phyloP scores from a whole-genome alignment of 139 green algal genomes.

The Zygnema circumcarinatum region DNA sequence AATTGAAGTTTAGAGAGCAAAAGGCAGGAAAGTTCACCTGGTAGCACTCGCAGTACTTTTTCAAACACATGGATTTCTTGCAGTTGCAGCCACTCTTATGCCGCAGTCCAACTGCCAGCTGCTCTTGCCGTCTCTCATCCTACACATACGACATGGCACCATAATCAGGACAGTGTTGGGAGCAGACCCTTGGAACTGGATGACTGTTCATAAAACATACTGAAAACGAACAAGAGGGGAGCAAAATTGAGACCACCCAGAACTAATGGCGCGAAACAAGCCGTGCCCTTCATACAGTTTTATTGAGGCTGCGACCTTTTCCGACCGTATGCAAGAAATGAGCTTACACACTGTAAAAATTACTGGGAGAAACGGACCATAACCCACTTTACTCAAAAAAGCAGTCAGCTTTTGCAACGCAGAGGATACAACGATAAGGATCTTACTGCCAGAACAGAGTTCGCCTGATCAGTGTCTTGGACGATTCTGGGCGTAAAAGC shows the following conservation, averaged over 20 bases:
- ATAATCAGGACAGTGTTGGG: background rate
- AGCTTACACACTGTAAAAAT: too few relatives aligned
- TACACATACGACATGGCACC: background rate
- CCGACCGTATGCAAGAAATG: too few relatives aligned
- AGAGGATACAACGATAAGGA: too few relatives aligned
- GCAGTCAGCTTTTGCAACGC: too few relatives aligned
- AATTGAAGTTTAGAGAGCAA: too few relatives aligned
- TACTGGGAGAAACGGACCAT: too few relatives aligned
- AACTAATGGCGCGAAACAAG: too few relatives aligned
- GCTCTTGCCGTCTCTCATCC: conserved; percentile 10
- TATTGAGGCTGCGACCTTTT: too few relatives aligned
- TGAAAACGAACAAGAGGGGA: conserved; percentile 3
- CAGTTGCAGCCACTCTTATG: conserved; percentile 87
- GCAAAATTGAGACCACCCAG: background rate
- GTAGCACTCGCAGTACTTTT: conserved; percentile 99
- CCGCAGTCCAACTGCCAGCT: background rate
- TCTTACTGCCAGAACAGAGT: too few relatives aligned
- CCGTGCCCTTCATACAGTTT: too few relatives aligned
- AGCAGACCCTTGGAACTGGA: conserved; percentile 4
- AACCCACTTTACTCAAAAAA: too few relatives aligned
- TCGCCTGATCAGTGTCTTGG: background rate
- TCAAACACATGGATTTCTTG: conserved; percentile 86
- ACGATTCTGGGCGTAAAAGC: conserved; percentile 68
- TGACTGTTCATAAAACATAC: background rate
- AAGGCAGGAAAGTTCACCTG: conserved; percentile 78